Conservation (phyloP, 192 early-diverging fungal genomes). For the Coemansia sp. region DNA sequence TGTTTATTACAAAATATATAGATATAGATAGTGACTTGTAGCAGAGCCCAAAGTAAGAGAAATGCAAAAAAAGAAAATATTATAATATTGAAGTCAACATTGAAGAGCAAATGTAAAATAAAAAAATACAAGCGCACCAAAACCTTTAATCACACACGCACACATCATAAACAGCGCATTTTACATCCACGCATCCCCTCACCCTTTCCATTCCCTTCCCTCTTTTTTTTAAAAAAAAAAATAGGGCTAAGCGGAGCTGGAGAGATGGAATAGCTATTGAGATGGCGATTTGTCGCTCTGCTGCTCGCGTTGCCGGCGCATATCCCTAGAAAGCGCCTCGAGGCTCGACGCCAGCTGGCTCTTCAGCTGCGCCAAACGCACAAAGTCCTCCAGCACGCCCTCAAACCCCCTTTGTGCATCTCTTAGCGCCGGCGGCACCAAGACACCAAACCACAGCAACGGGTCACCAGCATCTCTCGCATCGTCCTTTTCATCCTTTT, state of each 20-base stretch:
- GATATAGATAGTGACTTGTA: background rate
- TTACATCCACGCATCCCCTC: background rate
- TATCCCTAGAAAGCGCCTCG: background rate
- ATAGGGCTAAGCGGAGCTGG: too few relatives aligned
- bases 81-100: background rate
- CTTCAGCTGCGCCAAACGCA: slow-evolving; percentile 30
- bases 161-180: background rate
- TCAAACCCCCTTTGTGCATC: slow-evolving; percentile 40
- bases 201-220: background rate
- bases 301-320: too few relatives aligned
- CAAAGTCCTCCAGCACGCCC: slow-evolving; percentile 17
- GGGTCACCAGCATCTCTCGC: slow-evolving; percentile 18
- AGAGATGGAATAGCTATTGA: too few relatives aligned
- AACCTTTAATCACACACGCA: background rate
- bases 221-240: background rate
- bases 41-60: background rate
- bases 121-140: background rate
- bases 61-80: slow-evolving; percentile 1
- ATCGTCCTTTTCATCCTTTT: background rate
- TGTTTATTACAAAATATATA: background rate
- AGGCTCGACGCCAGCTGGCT: background rate
- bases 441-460: slow-evolving; percentile 49
- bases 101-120: slow-evolving; percentile 2
- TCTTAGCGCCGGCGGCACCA: slow-evolving; percentile 43
- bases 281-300: too few relatives aligned